phyloP scores from a whole-genome alignment of 139 green algal species.

The Spirogloea muscicola region DNA sequence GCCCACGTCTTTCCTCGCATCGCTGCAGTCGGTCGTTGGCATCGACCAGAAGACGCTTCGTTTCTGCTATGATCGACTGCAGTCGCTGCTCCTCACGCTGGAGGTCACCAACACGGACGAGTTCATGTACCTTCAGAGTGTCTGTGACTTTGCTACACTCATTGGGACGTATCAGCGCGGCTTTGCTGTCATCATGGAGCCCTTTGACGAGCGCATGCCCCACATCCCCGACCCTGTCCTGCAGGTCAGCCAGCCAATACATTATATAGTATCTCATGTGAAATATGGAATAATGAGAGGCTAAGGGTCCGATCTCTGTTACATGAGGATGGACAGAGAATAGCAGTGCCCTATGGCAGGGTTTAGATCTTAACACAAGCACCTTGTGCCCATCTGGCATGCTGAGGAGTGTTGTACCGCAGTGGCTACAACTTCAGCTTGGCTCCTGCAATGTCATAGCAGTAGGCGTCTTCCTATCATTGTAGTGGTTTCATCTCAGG shows the following conservation, averaged over 20 bases:
- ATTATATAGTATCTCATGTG: no score
- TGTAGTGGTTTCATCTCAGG: no score
- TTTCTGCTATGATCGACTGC: constrained; percentile 97
- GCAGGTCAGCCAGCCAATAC: constrained; percentile 41
- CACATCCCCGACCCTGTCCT: constrained; percentile 90
- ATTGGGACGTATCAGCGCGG: constrained; percentile 88
- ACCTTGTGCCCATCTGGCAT: neutral
- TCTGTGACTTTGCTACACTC: constrained; percentile 96
- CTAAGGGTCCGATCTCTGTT: neutral
- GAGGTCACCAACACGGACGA: constrained; percentile 95
- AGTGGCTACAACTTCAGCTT: neutral
- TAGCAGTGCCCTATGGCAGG: neutral
- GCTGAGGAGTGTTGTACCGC: neutral
- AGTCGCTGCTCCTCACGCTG: constrained; percentile 88
- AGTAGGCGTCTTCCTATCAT: no score
- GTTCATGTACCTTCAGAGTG: constrained; percentile 70
- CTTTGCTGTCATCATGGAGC: constrained; percentile 98
- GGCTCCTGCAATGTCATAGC: neutral
- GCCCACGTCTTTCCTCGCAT: constrained; percentile 74
- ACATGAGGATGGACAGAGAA: neutral
- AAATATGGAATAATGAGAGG: no score
- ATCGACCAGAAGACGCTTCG: constrained; percentile 73
- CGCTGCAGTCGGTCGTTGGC: constrained; percentile 59
- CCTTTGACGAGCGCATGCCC: constrained; percentile 91
- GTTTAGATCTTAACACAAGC: neutral